Base-by-base conservation (phyloP, 257 asterid species). In the Verbascum thapsus region DNA sequence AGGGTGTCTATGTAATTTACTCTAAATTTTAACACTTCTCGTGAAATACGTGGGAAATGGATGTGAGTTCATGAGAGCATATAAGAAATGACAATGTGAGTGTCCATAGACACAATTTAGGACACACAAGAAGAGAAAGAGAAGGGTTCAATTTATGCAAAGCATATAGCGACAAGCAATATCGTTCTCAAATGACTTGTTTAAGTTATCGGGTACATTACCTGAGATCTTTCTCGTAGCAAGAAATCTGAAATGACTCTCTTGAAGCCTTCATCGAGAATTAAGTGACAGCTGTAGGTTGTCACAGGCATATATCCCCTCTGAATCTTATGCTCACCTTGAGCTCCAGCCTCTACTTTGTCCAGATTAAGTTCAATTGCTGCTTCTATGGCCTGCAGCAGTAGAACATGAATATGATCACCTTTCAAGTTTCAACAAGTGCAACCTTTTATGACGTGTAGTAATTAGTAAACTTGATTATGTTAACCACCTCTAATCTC, bases 311-410 rank as follows among this genome's bases (percentile, higher is more conserved):
- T 70, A 73, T 94, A 92, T 7, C 99, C 99, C 77, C 99, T 78
- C 76, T 89, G 97, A 64, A 92, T 89, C 76, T 92, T 92, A 67
- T 92, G 99, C 75, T 92, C 99, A 4, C 99, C 99, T 71, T 92
- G 99, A 35, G 99, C 99, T 59, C 99, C 99, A 18, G 99, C 99
- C 79, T 92, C 97, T 48, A 92, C 95, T 72, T 68, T 85, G 70
- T 68, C 80, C 34, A 92, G 99, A 53, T 85, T 81, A 42, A 81
- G 83, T 67, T 89, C 99, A 50, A 92, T 92, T 5, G 97, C 99
- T 61, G 99, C 97, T 67, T 92, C 97, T 68, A 92, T 89, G 38
- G 97, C 99, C 99, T 92, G 85, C 71, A 55, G 53, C 23, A 59
- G 52, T 42, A 60, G 22, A 73, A 10, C 41, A 41, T n/a, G 59